Conservation (phyloP, 768 basidiomycete species). For the Lentinula aciculospora region DNA sequence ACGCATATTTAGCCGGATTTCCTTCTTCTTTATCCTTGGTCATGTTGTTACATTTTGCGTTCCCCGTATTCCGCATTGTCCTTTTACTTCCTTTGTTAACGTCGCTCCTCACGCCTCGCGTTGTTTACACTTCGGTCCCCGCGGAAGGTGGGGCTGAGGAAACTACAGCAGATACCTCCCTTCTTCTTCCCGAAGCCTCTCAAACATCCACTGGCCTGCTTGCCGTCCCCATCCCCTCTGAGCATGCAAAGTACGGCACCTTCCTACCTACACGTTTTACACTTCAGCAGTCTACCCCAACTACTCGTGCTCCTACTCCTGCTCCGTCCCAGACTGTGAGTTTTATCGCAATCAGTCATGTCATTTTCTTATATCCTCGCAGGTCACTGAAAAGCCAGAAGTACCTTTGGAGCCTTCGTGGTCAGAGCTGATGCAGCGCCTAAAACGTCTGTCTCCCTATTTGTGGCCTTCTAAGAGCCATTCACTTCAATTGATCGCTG, state of each 20-base stretch:
- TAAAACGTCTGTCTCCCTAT: constrained; percentile 67
- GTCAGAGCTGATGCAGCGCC: constrained; percentile 59
- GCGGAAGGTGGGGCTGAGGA: constrained; percentile 35
- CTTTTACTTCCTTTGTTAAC: constrained; percentile 55
- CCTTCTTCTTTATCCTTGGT: constrained; percentile 9
- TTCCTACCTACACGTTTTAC: constrained; percentile 51
- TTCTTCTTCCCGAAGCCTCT: constrained; percentile 45
- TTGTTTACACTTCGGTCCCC: constrained; percentile 52
- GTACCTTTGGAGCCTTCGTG: constrained; percentile 62
- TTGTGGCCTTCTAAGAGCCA: constrained; percentile 75
- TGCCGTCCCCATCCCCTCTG: constrained; percentile 31
- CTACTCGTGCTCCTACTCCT: constrained; percentile 48
- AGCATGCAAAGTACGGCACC: constrained; percentile 69
- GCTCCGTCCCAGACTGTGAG: constrained; percentile 27
- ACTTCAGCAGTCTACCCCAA: constrained; percentile 45
- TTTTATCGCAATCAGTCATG: not conserved
- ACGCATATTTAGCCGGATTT: constrained; percentile 11
- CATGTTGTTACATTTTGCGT: constrained; percentile 38
- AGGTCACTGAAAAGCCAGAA: constrained; percentile 43
- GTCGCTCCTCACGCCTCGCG: constrained; percentile 57
- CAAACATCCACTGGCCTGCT: constrained; percentile 48
- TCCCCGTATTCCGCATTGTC: constrained; percentile 63
- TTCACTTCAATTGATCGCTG: constrained; percentile 65
- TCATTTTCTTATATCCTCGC: constrained; percentile 7
- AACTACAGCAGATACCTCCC: constrained; percentile 41